Conservation (phyloP, 176 grass and related monocot species). For the Ensete glaucum region DNA sequence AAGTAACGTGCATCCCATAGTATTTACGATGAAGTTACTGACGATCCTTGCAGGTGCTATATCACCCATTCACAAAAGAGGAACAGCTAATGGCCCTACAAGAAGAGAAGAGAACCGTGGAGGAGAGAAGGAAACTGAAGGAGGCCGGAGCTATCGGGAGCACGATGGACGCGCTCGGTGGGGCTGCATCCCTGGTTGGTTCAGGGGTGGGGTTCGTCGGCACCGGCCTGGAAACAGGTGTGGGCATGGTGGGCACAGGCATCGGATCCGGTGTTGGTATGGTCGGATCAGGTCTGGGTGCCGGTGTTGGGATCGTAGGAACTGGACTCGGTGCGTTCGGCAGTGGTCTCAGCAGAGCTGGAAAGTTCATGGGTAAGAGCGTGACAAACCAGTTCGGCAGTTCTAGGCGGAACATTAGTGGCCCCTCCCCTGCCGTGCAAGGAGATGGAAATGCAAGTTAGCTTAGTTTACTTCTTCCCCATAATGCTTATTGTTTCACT, state of each 20-base stretch:
- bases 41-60: constrained; percentile 40
- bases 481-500: neutral
- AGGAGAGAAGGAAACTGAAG: constrained; percentile 65
- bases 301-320: constrained; percentile 48
- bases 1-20: neutral
- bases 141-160: constrained; percentile 44
- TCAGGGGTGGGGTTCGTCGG: constrained; percentile 43
- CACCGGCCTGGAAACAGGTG: neutral
- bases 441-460: neutral
- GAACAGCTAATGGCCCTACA: constrained; percentile 67
- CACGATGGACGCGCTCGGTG: constrained; percentile 50
- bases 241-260: constrained; percentile 49
- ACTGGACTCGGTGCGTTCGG: constrained; percentile 60
- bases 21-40: neutral
- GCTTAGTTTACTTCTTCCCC: neutral
- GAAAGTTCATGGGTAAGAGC: constrained; percentile 63
- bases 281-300: constrained; percentile 26
- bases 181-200: constrained; percentile 52
- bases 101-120: constrained; percentile 63
- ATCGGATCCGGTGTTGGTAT: constrained; percentile 26
- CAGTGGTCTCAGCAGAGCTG: constrained; percentile 55
- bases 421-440: constrained; percentile 1
- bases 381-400: constrained; percentile 68
- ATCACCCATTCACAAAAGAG: constrained; percentile 65
- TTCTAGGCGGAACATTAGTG: constrained; percentile 44